Evolutionary conservation across 2,329 filamentous ascomycete genomes (phyloP).

Genomic region (Akanthomyces muscarius): DNA sequence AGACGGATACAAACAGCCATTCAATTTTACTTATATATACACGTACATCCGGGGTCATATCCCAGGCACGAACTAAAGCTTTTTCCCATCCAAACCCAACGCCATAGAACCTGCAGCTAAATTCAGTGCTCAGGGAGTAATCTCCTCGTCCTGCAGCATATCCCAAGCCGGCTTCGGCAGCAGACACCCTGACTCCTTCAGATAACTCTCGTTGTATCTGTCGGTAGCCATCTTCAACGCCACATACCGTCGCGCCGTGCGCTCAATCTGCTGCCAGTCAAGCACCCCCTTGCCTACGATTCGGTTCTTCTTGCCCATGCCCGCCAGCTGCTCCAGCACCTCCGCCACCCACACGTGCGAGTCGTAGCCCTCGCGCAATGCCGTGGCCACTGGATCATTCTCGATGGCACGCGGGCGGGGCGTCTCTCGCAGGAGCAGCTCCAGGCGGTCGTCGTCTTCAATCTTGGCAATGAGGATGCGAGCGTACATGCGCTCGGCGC

Average conservation of each 20-base stretch:
- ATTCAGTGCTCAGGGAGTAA: background rate
- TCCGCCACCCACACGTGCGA: conserved; percentile 12
- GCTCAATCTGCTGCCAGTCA: conserved; percentile 10
- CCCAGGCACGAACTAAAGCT: background rate
- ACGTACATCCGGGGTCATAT: too few species aligned
- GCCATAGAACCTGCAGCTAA: background rate
- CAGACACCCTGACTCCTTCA: background rate
- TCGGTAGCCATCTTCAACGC: conserved; percentile 12
- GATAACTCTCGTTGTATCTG: conserved; percentile 9
- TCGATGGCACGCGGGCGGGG: background rate
- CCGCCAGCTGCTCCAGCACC: conserved; percentile 8
- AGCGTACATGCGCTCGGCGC: conserved; percentile 6
- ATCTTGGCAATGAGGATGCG: conserved; percentile 17
- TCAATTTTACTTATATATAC: background rate
- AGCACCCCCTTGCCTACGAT: conserved; percentile 13
- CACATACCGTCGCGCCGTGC: background rate
- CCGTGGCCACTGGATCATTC: background rate
- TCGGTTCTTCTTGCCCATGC: background rate
- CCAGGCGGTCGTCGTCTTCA: conserved; percentile 6
- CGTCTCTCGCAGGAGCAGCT: background rate
- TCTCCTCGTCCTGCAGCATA: conserved; percentile 11
- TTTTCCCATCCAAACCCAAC: background rate
- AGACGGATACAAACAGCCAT: background rate
- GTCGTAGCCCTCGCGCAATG: background rate
- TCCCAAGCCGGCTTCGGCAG: conserved; percentile 16